Evolutionary conservation across 2,329 filamentous ascomycete species (phyloP).

Genomic region (Exserohilum rostratum): DNA sequence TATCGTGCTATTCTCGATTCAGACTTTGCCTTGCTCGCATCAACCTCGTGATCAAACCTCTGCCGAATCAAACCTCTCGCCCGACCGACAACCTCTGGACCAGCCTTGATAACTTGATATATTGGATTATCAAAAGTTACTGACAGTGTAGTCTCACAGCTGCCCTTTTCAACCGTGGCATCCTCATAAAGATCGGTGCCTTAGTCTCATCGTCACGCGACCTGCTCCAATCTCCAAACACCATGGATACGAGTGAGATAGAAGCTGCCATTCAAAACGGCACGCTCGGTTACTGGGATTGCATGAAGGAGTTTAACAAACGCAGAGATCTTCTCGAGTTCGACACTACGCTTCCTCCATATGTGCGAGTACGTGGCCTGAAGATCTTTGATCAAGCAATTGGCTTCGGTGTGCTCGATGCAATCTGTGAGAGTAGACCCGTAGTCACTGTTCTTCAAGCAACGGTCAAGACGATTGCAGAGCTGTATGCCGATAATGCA

Average conservation of each 20-base stretch:
- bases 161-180: not conserved
- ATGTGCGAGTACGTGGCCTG: not conserved
- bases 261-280: not conserved
- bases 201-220: not conserved
- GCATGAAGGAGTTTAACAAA: not conserved
- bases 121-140: too few species aligned
- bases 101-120: too few species aligned
- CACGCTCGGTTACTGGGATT: not conserved
- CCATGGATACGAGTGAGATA: not conserved
- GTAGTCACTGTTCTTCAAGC: not conserved
- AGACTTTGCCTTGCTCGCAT: too few species aligned
- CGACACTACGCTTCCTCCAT: not conserved
- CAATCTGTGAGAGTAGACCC: not conserved
- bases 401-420: not conserved
- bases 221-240: not conserved
- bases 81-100: too few species aligned
- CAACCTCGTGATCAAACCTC: too few species aligned
- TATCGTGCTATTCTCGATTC: too few species aligned
- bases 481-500: not conserved
- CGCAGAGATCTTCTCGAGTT: not conserved
- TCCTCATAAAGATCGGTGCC: not conserved
- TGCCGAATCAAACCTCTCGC: too few species aligned
- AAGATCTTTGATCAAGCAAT: conserved; percentile 1
- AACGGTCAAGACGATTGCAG: not conserved
- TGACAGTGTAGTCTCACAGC: too few species aligned